Evolutionary conservation across 2,329 filamentous ascomycete genomes (phyloP), one percentile per base, ranked within the genome.

Genomic region (Trichoderma brevicompactum): DNA sequence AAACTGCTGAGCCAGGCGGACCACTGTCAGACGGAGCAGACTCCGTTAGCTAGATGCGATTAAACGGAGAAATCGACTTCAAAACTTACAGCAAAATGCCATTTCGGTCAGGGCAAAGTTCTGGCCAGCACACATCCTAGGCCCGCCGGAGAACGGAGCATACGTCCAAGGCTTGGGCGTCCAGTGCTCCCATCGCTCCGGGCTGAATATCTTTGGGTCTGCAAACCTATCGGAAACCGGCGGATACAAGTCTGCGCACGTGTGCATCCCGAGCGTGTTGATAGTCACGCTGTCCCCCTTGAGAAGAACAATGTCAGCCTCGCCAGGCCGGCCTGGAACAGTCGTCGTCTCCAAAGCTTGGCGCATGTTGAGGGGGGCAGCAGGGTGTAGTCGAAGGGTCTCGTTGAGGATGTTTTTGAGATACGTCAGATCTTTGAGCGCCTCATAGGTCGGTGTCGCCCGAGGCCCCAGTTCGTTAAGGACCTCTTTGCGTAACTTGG

Each of bases 371-470:
- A 90, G 89, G 1, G 92, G 92, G 0, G 94, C 90, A 13, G 87
- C 84, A 1, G 92, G 91, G 76, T 94, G 92, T 7, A 94, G 77
- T 12, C 92, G 88, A 67, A 94, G 83, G 0, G 87, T 90, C 79
- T 96, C 92, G 77, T 91, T 90, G 71, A 96, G 83, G 52, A 90
- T 79, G 70, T 89, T 82, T 75, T 87, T 81, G 64, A 95, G 85
- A 75, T 94, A 96, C 71, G 90, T 90, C 91, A 97, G 96, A 69
- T 84, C 83, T 81, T 96, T 97, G 65, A 97, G 82, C 73, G 96
- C 86, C n/a, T 87, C 83, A 75, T 96, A 96, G 0, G 89, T 92
- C 0, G 89, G 88, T 7, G 81, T 79, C 9, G 83, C 78, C 13
- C 86, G 79, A 8, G 83, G 75, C 1, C 92, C 93, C 2, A 97